A percentile compares a stretch with the other conserved stretches of the same genome.
Conservation (phyloP, 2,329 filamentous ascomycete genomes). For the Acephala macrosclerotiorum region DNA sequence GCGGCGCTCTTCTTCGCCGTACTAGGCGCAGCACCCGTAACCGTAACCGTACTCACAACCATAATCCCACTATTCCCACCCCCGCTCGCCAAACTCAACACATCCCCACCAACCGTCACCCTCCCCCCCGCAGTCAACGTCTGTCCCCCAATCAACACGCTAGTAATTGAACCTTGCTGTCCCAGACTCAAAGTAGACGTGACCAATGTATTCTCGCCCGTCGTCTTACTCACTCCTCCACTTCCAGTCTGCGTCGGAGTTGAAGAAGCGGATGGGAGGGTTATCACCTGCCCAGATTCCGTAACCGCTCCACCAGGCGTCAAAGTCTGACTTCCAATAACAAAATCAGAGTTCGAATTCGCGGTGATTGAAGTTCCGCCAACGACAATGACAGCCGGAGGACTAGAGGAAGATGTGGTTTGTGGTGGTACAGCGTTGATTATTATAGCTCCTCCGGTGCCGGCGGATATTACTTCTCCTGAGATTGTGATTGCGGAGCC, state of each 20-base stretch:
- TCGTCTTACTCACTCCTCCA: too few species aligned
- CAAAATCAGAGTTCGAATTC: constrained; percentile 26
- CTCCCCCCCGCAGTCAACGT: constrained; percentile 39
- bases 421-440: constrained; percentile 31
- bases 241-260: neutral
- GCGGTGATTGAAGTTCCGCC: constrained; percentile 34
- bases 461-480: constrained; percentile 35
- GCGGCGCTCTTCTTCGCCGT: constrained; percentile 35
- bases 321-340: constrained; percentile 32
- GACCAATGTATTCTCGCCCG: neutral
- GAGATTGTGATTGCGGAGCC: constrained; percentile 36
- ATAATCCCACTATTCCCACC: constrained; percentile 25
- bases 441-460: constrained; percentile 31
- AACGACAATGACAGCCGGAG: constrained; percentile 28
- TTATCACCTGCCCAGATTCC: constrained; percentile 26
- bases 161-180: constrained; percentile 24
- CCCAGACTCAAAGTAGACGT: constrained; percentile 4
- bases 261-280: constrained; percentile 22
- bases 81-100: constrained; percentile 35
- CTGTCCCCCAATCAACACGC: constrained; percentile 36
- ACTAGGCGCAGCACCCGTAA: constrained; percentile 30
- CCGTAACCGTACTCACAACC: constrained; percentile 38
- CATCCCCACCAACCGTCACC: constrained; percentile 40
- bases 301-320: constrained; percentile 29
- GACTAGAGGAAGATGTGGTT: constrained; percentile 15